Evolutionary conservation across 768 basidiomycete genomes (phyloP), one percentile per base, ranked within the genome.

Genomic region (Suillus tomentosus): DNA sequence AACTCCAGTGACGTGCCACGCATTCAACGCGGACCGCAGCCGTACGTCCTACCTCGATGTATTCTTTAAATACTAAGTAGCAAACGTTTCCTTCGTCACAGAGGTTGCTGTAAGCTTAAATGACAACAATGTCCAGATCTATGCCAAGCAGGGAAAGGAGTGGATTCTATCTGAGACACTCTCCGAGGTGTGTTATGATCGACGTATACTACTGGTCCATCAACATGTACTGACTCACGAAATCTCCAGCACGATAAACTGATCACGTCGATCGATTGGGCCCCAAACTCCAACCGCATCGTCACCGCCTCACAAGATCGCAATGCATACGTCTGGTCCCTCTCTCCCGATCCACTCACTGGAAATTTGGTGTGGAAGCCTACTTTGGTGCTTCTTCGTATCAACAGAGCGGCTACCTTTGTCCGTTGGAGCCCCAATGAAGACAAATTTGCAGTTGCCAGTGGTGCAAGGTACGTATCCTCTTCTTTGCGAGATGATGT

Each of bases 221-320:
- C 4, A 24, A 14, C 36, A 22, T 57, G 24, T 0, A 27, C 62
- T 60, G 58, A 66, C 54, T 31, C 42, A 48, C 55, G 59, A 34
- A 53, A n/a, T 10, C 19, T 43, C 37, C 73, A 99, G 95, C 97
- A 99, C 79, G 97, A 99, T 81, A 99, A 99, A 79, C 79, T 89
- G 64, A 91, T 99, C 79, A 99, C 96, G 3, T 95, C 95, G 62
- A 97, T 99, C 76, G 96, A 98, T 76, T 99, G 97, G 97, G 97
- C 96, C 14, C 95, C 96, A 19, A 86, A 86, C 69, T 95, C 97
- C 55, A 98, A 99, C 79, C 91, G 94, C 53, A 96, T 99, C 78
- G 96, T 99, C 31, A 99, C 97, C 14, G 94, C 95, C 70, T 96
- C 96, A n/a, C 96, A 99, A 75, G 97, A 99, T 74, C 83, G 97